A percentile compares a stretch with the other conserved stretches of the same genome.
Conservation (phyloP, 225 moss, liverwort and hornwort species). For the Ulota crispa region DNA sequence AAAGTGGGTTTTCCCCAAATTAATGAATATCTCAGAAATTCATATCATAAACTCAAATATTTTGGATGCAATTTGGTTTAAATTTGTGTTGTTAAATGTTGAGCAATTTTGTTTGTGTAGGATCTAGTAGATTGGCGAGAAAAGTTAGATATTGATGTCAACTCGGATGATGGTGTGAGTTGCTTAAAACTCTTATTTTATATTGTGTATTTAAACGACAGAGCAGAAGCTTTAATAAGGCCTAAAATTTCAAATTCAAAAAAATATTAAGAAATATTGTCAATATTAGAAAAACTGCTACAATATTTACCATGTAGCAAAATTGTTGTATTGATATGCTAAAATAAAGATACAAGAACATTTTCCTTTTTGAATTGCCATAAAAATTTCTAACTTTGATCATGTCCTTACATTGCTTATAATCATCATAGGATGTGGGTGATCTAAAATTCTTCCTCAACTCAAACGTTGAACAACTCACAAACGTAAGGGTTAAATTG, state of each 20-base stretch:
- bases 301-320: background rate
- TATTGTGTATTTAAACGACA: background rate
- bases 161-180: slow-evolving; percentile 50
- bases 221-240: too few species aligned
- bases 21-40: too few species aligned
- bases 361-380: too few species aligned
- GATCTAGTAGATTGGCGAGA: slow-evolving; percentile 75
- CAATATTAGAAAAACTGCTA: background rate
- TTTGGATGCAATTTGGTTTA: too few species aligned
- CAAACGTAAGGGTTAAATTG: slow-evolving; percentile 28
- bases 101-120: slow-evolving; percentile 8
- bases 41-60: too few species aligned
- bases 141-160: slow-evolving; percentile 66
- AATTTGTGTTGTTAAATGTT: fast-evolving
- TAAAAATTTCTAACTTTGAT: background rate
- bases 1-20: too few species aligned
- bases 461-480: slow-evolving; percentile 68
- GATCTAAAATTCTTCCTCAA: slow-evolving; percentile 45
- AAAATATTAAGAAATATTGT: too few species aligned
- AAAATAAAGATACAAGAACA: background rate
- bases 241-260: too few species aligned
- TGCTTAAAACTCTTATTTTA: background rate
- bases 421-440: slow-evolving; percentile 38
- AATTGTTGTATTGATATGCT: background rate
- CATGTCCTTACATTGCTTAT: background rate